phyloP scores from a whole-genome alignment of 106 monocot species.

The Dendrobium nobile region DNA sequence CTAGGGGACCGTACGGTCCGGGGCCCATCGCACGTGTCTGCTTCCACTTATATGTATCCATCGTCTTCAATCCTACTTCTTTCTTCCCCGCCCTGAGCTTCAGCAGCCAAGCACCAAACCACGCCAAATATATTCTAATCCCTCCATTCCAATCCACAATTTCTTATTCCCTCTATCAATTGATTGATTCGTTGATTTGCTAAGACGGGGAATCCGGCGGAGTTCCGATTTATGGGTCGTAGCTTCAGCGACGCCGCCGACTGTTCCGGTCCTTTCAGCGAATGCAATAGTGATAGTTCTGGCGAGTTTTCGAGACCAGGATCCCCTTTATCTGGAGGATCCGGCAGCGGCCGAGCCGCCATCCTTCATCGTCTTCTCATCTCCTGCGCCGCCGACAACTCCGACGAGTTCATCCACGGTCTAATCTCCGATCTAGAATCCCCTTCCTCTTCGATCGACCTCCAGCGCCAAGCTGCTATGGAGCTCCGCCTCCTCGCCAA shows the following conservation, averaged over 20 bases:
- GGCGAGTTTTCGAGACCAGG: conserved; percentile 31
- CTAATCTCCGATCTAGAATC: conserved; percentile 44
- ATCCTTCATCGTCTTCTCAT: conserved; percentile 19
- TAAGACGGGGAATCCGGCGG: conserved; percentile 7
- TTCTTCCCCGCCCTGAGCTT: conserved; percentile 1
- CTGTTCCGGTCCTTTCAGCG: conserved; percentile 45
- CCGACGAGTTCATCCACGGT: conserved; percentile 24
- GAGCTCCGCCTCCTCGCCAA: conserved; percentile 54
- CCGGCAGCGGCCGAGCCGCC: background rate
- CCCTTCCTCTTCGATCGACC: conserved; percentile 23
- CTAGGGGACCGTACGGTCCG: background rate
- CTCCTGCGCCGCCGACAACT: conserved; percentile 22
- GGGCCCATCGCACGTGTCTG: conserved; percentile 12
- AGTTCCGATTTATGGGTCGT: conserved; percentile 21
- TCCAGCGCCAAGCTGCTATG: conserved; percentile 38
- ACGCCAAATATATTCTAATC: background rate
- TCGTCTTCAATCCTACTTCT: background rate
- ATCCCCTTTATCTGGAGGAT: conserved; percentile 6
- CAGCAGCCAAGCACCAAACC: background rate
- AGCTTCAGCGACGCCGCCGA: conserved; percentile 16
- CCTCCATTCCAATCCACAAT: background rate
- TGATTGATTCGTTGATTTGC: too few species aligned
- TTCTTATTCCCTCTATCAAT: background rate
- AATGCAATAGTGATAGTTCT: conserved; percentile 44
- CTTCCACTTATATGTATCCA: background rate